Evolutionary conservation across 306 rosid species (phyloP), one percentile per base, ranked within the genome.

Genomic region (Dryas drummondii): DNA sequence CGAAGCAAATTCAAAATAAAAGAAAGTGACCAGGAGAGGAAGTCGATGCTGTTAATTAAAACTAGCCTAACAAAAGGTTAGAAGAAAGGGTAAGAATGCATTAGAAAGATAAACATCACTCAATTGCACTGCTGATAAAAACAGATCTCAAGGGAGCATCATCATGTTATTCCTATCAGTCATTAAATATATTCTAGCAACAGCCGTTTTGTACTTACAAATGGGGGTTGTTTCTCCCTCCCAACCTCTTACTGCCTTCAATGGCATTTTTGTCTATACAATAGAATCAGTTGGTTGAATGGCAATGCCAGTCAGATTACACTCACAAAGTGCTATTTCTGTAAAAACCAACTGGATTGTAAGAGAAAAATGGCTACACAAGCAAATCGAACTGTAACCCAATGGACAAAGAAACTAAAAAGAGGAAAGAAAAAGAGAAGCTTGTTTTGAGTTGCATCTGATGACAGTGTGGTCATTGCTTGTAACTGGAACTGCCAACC

Each of bases 181-280:
- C 77, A 81, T 82, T 78, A 80, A 83, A 79, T 84, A 85, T 70
- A 72, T 52, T 81, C 86, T 81, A 84, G 60, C 75, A 77, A 78
- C 75, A 52, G 89, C 91, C 90, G 79, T 87, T 83, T 73, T 68
- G 81, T 84, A 87, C 76, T 87, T 86, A 86, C 91, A 87, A 81
- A 81, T 47, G 66, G 82, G 81, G 78, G 72, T 83, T 75, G 66
- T 72, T 72, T 74, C 79, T 74, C 80, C 81, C 80, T 55, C 89
- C 77, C 87, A 72, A 78, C 86, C 89, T 87, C 90, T 73, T 75
- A 59, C 78, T 79, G 87, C 92, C 90, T 75, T 79, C 83, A 84
- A 80, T 70, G 92, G 87, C 88, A 73, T 70, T 61, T 82, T 86
- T 81, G 86, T 78, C 89, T 87, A 80, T 89, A 87, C 97, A 91